Evolutionary conservation across 2,329 filamentous ascomycete genomes (phyloP).

Genomic region (Mariannaea elegans): DNA sequence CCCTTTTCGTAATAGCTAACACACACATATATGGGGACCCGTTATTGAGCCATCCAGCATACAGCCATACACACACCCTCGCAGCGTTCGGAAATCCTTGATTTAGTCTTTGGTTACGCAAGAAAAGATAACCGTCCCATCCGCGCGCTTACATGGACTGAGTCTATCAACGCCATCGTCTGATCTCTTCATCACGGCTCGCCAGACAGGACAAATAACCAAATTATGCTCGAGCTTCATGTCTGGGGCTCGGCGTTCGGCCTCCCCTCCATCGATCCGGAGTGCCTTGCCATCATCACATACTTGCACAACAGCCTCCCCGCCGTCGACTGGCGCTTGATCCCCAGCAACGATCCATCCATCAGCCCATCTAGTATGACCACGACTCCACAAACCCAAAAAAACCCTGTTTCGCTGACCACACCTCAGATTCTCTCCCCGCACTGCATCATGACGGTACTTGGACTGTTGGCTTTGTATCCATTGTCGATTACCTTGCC

Average conservation of each 20-base stretch:
- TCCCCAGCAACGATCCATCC: conserved; percentile 77
- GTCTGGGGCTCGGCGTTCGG: conserved; percentile 91
- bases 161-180: conserved; percentile 2
- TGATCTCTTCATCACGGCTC: conserved; percentile 18
- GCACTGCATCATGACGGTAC: conserved; percentile 60
- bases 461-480: conserved; percentile 68
- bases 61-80: neutral
- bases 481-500: conserved; percentile 67
- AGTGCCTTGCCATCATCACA: conserved; percentile 85
- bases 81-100: neutral
- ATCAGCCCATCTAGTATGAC: conserved; percentile 75
- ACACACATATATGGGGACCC: neutral
- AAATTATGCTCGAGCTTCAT: conserved; percentile 71
- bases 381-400: conserved; percentile 21
- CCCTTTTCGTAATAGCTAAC: conserved; percentile 9
- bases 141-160: neutral
- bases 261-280: conserved; percentile 88
- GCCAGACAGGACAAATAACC: conserved; percentile 7
- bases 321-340: conserved; percentile 70
- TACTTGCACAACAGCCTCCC: conserved; percentile 74
- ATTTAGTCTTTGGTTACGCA: neutral
- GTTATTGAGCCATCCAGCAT: neutral
- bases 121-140: neutral
- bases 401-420: conserved; percentile 36
- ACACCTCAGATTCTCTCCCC: conserved; percentile 60